phyloP scores from a whole-genome alignment of 192 early-diverging fungal genomes.

The Linnemannia elongata region DNA sequence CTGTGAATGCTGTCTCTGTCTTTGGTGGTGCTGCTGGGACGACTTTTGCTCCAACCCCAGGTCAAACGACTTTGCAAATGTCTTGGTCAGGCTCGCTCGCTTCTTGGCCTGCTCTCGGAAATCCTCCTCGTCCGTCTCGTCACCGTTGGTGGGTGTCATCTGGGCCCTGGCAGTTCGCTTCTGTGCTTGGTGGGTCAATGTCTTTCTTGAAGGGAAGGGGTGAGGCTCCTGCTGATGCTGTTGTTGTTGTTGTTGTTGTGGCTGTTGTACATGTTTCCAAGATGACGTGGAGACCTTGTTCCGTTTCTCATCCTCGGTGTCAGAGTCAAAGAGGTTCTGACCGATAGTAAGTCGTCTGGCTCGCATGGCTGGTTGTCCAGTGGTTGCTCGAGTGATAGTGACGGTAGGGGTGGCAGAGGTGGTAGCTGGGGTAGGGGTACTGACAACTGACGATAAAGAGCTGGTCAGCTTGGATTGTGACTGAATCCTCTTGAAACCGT shows the following conservation, averaged over 20 bases:
- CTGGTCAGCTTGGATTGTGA: slow-evolving; percentile 19
- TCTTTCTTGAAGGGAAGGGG: not conserved
- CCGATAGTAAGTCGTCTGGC: slow-evolving; percentile 51
- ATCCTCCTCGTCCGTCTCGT: slow-evolving; percentile 53
- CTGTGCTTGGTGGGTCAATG: slow-evolving; percentile 33
- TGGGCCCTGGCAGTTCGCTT: slow-evolving; percentile 35
- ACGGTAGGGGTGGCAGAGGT: not conserved
- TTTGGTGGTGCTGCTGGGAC: not conserved
- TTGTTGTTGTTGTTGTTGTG: not conserved
- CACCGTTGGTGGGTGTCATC: slow-evolving; percentile 13
- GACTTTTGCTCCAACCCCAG: not conserved
- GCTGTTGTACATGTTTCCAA: not conserved
- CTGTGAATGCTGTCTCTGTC: slow-evolving; percentile 1
- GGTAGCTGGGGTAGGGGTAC: not conserved
- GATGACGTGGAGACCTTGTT: not conserved
- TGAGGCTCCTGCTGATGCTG: not conserved
- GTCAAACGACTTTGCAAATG: not conserved
- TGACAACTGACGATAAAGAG: not conserved
- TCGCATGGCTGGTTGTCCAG: slow-evolving; percentile 39
- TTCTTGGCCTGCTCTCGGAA: slow-evolving; percentile 29
- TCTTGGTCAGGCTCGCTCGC: slow-evolving; percentile 5
- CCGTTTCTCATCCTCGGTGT: slow-evolving; percentile 32
- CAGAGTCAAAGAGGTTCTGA: slow-evolving; percentile 42
- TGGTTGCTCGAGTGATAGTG: not conserved
- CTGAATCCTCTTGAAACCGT: slow-evolving; percentile 30